These are phyloP conservation scores for Fraxinus nigra DNA, from an alignment of 305 asterid genomes.

Conservation along the genomic window DNA sequence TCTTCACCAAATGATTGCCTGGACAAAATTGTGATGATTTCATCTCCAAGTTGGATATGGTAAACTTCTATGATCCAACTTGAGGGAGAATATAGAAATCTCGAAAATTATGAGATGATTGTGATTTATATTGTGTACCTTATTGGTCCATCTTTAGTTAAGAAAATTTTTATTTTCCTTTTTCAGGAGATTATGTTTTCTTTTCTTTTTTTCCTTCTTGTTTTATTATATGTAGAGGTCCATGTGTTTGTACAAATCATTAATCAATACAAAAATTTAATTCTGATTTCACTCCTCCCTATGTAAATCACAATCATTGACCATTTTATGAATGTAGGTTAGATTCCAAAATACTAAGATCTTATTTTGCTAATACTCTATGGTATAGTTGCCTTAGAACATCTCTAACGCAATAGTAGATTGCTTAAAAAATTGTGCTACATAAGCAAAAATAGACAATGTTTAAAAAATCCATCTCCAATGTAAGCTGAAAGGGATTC, in stretches of 20 bases:
- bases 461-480: not conserved
- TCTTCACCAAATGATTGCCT: not conserved
- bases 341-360: not conserved
- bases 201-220: not conserved
- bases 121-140: not conserved
- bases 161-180: not conserved
- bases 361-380: not conserved
- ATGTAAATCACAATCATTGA: not conserved
- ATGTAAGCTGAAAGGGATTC: too few relatives aligned
- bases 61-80: not conserved
- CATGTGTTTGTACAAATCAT: not conserved
- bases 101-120: not conserved
- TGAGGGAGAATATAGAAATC: not conserved
- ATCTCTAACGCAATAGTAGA: not conserved
- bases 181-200: not conserved
- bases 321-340: not conserved
- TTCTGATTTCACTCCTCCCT: not conserved
- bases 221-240: not conserved
- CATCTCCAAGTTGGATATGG: not conserved
- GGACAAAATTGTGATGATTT: not conserved
- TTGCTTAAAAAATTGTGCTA: not conserved
- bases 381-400: not conserved
- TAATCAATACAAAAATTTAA: not conserved
- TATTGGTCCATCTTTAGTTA: not conserved
- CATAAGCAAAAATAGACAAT: not conserved